These are phyloP conservation scores for Neodidymelliopsis sp. DNA, from an alignment of 2,329 filamentous ascomycete genomes.

Conservation along the genomic window DNA sequence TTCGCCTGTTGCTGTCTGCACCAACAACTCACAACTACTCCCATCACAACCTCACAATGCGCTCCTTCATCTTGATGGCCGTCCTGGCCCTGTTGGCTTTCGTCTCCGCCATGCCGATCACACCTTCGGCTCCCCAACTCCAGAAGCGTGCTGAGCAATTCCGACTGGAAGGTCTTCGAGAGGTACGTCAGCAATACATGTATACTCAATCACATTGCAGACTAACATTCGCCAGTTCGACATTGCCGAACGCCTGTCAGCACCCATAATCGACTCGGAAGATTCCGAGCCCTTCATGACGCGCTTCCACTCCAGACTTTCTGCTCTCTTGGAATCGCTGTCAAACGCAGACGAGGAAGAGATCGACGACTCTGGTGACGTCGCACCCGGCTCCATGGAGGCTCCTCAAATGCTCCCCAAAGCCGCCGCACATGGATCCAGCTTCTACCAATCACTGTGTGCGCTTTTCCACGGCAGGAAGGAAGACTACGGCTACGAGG, in stretches of 20 bases:
- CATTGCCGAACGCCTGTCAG: conserved; percentile 41
- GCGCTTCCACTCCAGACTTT: conserved; percentile 33
- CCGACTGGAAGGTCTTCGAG: conserved; percentile 43
- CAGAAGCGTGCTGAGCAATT: conserved; percentile 44
- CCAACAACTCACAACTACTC: background rate
- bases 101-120: conserved; percentile 44
- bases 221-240: conserved; percentile 37
- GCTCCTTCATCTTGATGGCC: conserved; percentile 33
- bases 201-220: background rate
- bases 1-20: conserved; percentile 2
- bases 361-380: conserved; percentile 44
- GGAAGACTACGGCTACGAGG: conserved; percentile 43
- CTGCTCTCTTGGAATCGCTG: conserved; percentile 27
- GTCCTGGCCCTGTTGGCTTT: conserved; percentile 34
- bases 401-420: conserved; percentile 43
- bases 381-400: conserved; percentile 45
- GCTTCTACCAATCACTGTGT: conserved; percentile 32
- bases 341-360: conserved; percentile 26
- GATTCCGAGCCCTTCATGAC: conserved; percentile 24
- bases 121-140: conserved; percentile 43
- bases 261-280: conserved; percentile 26
- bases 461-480: conserved; percentile 32
- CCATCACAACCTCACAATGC: conserved; percentile 28
- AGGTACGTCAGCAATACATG: conserved; percentile 30
- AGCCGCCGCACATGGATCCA: conserved; percentile 22